Percentiles rank a stretch among this genome's conserved stretches.
Evolutionary conservation across 148 eudicot species (phyloP).

Genomic region (Oxyria digyna): DNA sequence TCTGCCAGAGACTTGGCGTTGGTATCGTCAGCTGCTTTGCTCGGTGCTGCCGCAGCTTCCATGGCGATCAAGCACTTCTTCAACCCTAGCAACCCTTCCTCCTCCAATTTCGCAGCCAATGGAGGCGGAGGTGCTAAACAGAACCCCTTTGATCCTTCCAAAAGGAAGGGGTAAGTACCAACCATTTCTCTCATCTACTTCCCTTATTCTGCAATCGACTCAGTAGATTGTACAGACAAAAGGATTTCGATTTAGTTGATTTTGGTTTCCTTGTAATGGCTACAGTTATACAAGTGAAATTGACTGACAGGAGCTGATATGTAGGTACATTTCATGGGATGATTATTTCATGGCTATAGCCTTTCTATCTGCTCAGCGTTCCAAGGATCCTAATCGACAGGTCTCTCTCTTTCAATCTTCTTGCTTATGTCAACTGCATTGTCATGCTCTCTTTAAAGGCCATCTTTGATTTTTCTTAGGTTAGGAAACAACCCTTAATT

Average conservation of each 20-base stretch:
- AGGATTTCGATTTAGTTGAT: too few species aligned
- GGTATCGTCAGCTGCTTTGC: conserved; percentile 39
- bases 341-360: conserved; percentile 96
- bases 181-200: background rate
- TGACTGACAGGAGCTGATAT: background rate
- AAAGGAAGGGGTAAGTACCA: conserved; percentile 45
- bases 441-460: background rate
- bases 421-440: background rate
- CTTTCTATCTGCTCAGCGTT: conserved; percentile 85
- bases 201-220: too few species aligned
- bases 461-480: background rate
- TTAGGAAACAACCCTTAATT: background rate
- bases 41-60: conserved; percentile 50
- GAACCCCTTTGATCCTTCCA: conserved; percentile 58
- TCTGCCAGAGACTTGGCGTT: conserved; percentile 37
- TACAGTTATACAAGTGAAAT: background rate
- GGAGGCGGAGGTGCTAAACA: conserved; percentile 9
- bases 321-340: conserved; percentile 88
- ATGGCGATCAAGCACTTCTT: conserved; percentile 30
- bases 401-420: conserved; percentile 17
- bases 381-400: conserved; percentile 96
- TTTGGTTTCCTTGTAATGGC: background rate
- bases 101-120: conserved; percentile 11
- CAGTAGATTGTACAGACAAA: too few species aligned
- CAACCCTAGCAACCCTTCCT: conserved; percentile 15